Percentiles rank a stretch among this genome's conserved stretches.
Conservation (phyloP, 2,329 filamentous ascomycete species). For the Trichoderma breve region DNA sequence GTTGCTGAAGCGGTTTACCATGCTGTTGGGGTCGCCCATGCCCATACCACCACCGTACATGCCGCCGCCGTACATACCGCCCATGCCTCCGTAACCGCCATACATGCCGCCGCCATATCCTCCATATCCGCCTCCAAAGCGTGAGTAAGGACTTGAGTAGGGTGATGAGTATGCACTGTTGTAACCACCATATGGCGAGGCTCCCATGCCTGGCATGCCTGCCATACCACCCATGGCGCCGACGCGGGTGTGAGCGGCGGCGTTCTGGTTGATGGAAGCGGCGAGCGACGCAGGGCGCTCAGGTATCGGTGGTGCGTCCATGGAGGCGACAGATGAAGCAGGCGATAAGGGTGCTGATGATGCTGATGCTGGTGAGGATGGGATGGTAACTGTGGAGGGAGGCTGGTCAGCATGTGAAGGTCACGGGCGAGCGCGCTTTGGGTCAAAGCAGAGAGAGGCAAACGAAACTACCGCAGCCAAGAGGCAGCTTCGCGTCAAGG, state of each 20-base stretch:
- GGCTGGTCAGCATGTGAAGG: conserved; percentile 28
- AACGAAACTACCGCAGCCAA: not conserved
- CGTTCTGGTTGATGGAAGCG: conserved; percentile 81
- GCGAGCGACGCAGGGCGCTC: conserved; percentile 76
- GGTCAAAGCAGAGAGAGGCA: not conserved
- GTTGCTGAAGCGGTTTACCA: conserved; percentile 93
- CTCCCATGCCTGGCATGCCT: conserved; percentile 46
- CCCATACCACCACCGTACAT: conserved; percentile 47
- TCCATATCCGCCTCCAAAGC: conserved; percentile 42
- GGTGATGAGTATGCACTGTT: conserved; percentile 40
- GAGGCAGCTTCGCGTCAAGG: not conserved
- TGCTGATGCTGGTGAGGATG: conserved; percentile 40
- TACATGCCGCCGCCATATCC: conserved; percentile 39
- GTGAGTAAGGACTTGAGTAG: conserved; percentile 43
- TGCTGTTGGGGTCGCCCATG: conserved; percentile 79
- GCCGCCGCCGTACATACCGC: conserved; percentile 48
- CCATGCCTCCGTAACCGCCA: conserved; percentile 40
- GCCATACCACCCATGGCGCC: conserved; percentile 30
- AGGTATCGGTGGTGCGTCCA: conserved; percentile 67
- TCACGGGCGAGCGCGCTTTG: conserved; percentile 3
- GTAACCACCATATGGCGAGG: conserved; percentile 50
- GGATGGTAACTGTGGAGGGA: conserved; percentile 29
- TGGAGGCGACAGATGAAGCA: conserved; percentile 30
- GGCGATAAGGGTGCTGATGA: conserved; percentile 36
- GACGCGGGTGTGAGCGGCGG: conserved; percentile 67